A percentile compares a stretch with the other conserved stretches of the same genome.
phyloP scores from a whole-genome alignment of 768 basidiomycete species.

The Xerocomellus chrysenteron region DNA sequence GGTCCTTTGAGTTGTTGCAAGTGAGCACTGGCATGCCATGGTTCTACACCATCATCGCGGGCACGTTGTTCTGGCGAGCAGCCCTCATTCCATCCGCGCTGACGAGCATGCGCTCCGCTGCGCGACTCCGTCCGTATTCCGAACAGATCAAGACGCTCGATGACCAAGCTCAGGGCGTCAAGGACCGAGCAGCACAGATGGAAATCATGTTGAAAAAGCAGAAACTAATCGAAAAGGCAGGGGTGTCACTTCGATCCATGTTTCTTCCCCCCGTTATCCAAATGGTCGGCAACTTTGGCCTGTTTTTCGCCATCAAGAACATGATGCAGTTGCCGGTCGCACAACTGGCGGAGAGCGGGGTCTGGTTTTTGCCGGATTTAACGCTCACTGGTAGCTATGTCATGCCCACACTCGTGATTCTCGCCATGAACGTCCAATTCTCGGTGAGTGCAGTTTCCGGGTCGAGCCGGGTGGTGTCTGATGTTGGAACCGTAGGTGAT shows the following conservation, averaged over 20 bases:
- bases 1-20: slow-evolving; percentile 66
- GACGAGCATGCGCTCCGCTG: slow-evolving; percentile 53
- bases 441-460: slow-evolving; percentile 43
- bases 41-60: slow-evolving; percentile 78
- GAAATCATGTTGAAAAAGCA: slow-evolving; percentile 45
- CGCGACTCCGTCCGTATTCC: slow-evolving; percentile 38
- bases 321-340: slow-evolving; percentile 71
- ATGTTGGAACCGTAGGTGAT: slow-evolving; percentile 32
- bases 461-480: not conserved
- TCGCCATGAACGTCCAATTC: slow-evolving; percentile 68
- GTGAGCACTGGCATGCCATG: slow-evolving; percentile 72
- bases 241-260: slow-evolving; percentile 57
- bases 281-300: slow-evolving; percentile 69
- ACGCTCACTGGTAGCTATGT: slow-evolving; percentile 78
- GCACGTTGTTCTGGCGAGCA: slow-evolving; percentile 60
- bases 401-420: slow-evolving; percentile 60
- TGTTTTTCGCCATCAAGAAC: slow-evolving; percentile 79
- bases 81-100: slow-evolving; percentile 62
- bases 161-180: slow-evolving; percentile 34
- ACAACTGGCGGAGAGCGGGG: slow-evolving; percentile 75
- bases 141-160: slow-evolving; percentile 55
- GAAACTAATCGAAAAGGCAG: slow-evolving; percentile 59
- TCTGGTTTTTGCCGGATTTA: slow-evolving; percentile 73
- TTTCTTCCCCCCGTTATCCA: slow-evolving; percentile 64
- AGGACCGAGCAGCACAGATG: slow-evolving; percentile 43